Base-by-base conservation (phyloP, 345 rosid species). In the Ceriops tagal region DNA sequence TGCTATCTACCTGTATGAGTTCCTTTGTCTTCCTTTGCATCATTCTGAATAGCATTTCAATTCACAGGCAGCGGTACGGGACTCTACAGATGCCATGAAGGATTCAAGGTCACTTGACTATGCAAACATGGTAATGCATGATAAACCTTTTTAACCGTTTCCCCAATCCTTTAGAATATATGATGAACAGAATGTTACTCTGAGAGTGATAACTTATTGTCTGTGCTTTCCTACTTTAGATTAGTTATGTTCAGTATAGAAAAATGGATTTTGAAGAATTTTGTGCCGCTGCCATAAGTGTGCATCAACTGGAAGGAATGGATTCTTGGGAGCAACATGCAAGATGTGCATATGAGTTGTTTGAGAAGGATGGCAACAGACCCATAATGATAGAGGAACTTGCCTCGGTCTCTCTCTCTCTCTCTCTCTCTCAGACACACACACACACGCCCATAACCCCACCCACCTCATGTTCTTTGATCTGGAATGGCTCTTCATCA, bases 281-380 rank as follows among this genome's bases (percentile, higher is more conserved):
- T 82, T 92, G 96, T 76, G 92, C 96, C 28, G 89, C 92, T 61
- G 76, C 98, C 62, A 65, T 87, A 67, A 92, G 96, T 60, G 96
- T 90, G 78, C 88, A 92, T 81, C 96, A 92, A 77, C 87, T 92
- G 60, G 98, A 92, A 83, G 96, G 85, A 72, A 82, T 86, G 85
- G 90, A 83, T 27, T 79, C 77, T 76, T 92, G 98, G 98, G 98
- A 92, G 82, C 86, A 87, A 75, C 92, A 87, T 67, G 96, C 96
- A 59, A 84, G 90, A 37, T 72, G 79, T 64, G 98, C 95, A 51
- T 92, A 87, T 71, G 96, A 90, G 64, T 79, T 88, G 75, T 92
- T 90, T 71, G 96, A 92, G 71, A 88, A 88, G 73, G 91, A 89
- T 47, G 98, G 96, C 4, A 92, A 92, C 78, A 84, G 96, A 72